These are phyloP conservation scores for Globisporangium orthogonon DNA, from an alignment of 352 stramenopile species.

Conservation along the genomic window DNA sequence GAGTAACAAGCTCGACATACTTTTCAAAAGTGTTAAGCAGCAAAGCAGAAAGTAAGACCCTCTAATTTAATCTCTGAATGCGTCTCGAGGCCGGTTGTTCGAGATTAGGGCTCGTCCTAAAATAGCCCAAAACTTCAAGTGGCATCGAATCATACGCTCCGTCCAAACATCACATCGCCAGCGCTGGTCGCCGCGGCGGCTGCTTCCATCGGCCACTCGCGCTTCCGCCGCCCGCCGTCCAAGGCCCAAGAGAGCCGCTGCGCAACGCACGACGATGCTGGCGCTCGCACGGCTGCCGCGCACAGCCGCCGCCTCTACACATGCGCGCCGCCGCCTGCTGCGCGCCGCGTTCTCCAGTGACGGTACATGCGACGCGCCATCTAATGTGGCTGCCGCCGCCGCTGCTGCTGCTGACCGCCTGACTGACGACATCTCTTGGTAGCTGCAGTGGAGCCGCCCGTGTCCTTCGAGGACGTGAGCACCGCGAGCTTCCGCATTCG, in stretches of 20 bases:
- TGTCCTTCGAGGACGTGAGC: constrained; percentile 94
- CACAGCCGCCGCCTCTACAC: background rate
- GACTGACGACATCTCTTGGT: background rate
- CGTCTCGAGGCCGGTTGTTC: no score
- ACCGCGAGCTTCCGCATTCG: constrained; percentile 92
- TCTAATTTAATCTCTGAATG: no score
- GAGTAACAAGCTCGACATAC: no score
- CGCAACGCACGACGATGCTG: background rate
- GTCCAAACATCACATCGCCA: background rate
- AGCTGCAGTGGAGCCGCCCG: constrained; percentile 24
- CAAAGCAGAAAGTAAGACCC: no score
- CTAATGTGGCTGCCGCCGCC: no score
- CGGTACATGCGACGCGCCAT: background rate
- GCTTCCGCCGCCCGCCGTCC: background rate
- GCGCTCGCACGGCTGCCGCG: background rate
- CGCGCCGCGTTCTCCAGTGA: background rate
- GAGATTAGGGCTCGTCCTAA: no score
- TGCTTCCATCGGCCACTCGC: background rate
- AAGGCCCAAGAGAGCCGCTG: background rate
- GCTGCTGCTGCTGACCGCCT: no score
- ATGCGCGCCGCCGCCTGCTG: background rate
- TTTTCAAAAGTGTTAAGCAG: no score
- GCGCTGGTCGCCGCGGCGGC: no score
- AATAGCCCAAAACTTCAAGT: background rate
- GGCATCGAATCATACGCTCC: background rate